A percentile compares a stretch with the other conserved stretches of the same genome.
These are phyloP conservation scores for Phytophthora sojae DNA, from an alignment of 352 stramenopile species.

Conservation along the genomic window DNA sequence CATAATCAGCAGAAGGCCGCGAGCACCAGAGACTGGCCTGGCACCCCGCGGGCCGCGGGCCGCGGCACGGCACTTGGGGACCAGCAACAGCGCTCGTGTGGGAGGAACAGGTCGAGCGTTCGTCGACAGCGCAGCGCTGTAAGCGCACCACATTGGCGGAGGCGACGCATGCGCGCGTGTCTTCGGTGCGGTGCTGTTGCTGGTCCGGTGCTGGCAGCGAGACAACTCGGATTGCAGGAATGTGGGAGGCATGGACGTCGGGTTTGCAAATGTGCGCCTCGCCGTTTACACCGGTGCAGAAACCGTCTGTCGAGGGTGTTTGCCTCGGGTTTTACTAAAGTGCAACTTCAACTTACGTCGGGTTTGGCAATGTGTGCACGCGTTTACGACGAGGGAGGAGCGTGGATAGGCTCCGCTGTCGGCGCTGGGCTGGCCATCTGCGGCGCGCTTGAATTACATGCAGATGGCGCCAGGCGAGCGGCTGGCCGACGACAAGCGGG, in stretches of 20 bases:
- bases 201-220: constrained; percentile 1
- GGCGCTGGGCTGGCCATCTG: constrained; percentile 12
- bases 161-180: constrained; percentile 19
- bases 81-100: no score
- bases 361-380: constrained; percentile 5
- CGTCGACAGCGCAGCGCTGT: constrained; percentile 2
- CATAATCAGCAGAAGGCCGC: constrained; percentile 15
- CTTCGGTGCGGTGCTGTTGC: constrained; percentile 14
- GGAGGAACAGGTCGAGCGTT: background rate
- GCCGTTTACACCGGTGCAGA: constrained; percentile 9
- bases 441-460: background rate
- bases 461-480: background rate
- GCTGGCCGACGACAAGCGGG: background rate
- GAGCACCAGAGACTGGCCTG: background rate
- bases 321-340: background rate
- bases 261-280: constrained; percentile 9
- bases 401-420: background rate
- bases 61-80: no score
- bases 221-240: constrained; percentile 2
- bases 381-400: constrained; percentile 12
- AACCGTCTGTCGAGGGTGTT: background rate
- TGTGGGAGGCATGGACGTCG: background rate
- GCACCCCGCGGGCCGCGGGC: no score
- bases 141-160: constrained; percentile 23
- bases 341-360: constrained; percentile 11